Percentiles rank a stretch among this genome's conserved stretches.
These are phyloP conservation scores for Xylaria cubensis DNA, from an alignment of 495 filamentous ascomycete genomes.

Conservation along the genomic window DNA sequence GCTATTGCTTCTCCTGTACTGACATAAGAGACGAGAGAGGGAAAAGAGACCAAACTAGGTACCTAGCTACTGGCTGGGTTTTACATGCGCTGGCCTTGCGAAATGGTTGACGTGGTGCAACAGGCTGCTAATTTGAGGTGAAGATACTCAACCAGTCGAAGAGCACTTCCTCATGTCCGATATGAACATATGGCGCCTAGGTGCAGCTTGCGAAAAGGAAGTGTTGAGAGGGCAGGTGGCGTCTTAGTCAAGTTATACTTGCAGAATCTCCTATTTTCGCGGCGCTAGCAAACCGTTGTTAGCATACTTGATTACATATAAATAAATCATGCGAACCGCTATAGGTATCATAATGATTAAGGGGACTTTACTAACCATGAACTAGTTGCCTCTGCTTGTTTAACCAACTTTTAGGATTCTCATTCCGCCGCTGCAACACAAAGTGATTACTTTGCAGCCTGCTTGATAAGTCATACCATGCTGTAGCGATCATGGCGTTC, in stretches of 20 bases:
- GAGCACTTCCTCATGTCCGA: neutral
- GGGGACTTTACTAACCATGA: slow-evolving; percentile 50
- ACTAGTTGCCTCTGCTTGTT: slow-evolving; percentile 84
- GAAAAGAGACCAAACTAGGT: neutral
- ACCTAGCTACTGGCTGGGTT: neutral
- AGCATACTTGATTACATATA: slow-evolving; percentile 4
- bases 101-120: neutral
- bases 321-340: neutral
- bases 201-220: neutral
- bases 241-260: slow-evolving; percentile 20
- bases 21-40: neutral
- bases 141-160: neutral
- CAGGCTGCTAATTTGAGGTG: neutral
- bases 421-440: slow-evolving; percentile 72
- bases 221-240: neutral
- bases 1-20: neutral
- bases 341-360: neutral
- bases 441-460: slow-evolving; percentile 90
- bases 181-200: neutral
- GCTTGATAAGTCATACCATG: slow-evolving; percentile 89
- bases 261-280: slow-evolving; percentile 51
- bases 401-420: slow-evolving; percentile 86
- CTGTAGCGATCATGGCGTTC: slow-evolving; percentile 81
- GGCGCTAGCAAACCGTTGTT: slow-evolving; percentile 41
- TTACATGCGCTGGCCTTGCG: neutral